A percentile compares a stretch with the other conserved stretches of the same genome.
phyloP scores from a whole-genome alignment of 2,329 filamentous ascomycete species.

The Neofusicoccum sp. region DNA sequence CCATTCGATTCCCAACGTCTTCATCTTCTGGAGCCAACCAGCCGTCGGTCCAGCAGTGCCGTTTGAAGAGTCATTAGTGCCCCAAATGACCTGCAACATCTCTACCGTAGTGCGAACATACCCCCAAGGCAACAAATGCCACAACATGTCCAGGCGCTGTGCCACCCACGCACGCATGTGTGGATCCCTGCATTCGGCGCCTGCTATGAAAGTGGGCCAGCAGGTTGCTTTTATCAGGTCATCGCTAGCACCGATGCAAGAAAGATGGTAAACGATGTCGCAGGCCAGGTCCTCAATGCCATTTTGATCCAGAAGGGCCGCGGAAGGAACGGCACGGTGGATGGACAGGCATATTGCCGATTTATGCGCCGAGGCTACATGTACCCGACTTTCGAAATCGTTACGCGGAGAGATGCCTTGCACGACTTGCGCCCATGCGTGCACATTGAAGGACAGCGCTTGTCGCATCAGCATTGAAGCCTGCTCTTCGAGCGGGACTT shows the following conservation, averaged over 20 bases:
- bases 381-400: slow-evolving; percentile 37
- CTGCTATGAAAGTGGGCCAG: slow-evolving; percentile 63
- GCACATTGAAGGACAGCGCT: slow-evolving; percentile 36
- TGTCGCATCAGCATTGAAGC: slow-evolving; percentile 30
- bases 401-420: slow-evolving; percentile 37
- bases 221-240: slow-evolving; percentile 61
- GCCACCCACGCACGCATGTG: slow-evolving; percentile 56
- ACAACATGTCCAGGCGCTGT: slow-evolving; percentile 43
- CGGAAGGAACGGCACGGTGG: slow-evolving; percentile 34
- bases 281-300: slow-evolving; percentile 41
- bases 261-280: slow-evolving; percentile 57
- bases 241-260: slow-evolving; percentile 51
- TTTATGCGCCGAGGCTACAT: slow-evolving; percentile 42
- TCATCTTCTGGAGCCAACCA: slow-evolving; percentile 20
- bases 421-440: slow-evolving; percentile 35
- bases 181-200: slow-evolving; percentile 55
- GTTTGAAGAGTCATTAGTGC: slow-evolving; percentile 28
- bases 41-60: background rate
- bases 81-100: slow-evolving; percentile 40
- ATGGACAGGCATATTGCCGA: slow-evolving; percentile 46
- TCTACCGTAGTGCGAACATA: slow-evolving; percentile 39
- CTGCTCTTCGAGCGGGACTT: slow-evolving; percentile 26
- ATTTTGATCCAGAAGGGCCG: background rate
- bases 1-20: slow-evolving; percentile 21
- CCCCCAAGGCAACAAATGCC: slow-evolving; percentile 41